Evolutionary conservation across 2,329 filamentous ascomycete species (phyloP), one percentile per base, ranked within the genome.

Genomic region (Nemania bipapillata): DNA sequence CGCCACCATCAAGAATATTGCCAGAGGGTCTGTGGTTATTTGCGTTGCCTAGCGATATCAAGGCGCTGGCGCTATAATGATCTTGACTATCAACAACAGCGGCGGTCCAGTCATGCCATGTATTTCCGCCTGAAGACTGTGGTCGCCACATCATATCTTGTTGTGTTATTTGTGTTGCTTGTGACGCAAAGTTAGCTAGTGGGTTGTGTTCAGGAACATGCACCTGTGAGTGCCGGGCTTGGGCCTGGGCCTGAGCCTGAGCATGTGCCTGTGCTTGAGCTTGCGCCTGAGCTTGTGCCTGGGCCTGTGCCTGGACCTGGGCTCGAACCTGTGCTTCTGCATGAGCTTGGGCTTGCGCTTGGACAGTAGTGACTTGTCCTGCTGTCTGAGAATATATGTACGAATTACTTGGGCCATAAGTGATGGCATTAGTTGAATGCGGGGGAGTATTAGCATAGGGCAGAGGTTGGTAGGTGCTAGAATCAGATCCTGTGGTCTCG

Each of bases 71-170:
- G 67, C 83, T 83, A 75, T 83, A 86, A 26, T 83, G 80, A 52
- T 86, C 83, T 65, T 85, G 83, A 37, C 77, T 83, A 70, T 85
- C 83, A 37, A 83, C 81, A 30, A 87, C 83, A 61, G 85, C 84
- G 0, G 82, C 80, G 8, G 85, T 84, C 86, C 86, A 88, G 76
- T 87, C 83, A 17, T 85, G 81, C 86, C 86, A 88, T 0, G 84
- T 80, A 68, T 83, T 86, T 7, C 79, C 80, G 3, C 78, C 71
- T 12, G 75, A 73, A 11, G 64, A 54, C 8, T 78, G 75, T n/a
- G 76, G 72, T 17, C 76, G 74, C 76, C 76, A 78, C 68, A 77
- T 74, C 55, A 76, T 72, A 12, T 77, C 73, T 7, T 72, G 75
- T 50, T 76, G 75, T 49, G 76, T 70, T 63, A 78, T 74, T 65